Percentiles rank a stretch among this genome's conserved stretches.
Evolutionary conservation across 2,329 filamentous ascomycete genomes (phyloP).

Genomic region (Hymenoscyphus occultus): DNA sequence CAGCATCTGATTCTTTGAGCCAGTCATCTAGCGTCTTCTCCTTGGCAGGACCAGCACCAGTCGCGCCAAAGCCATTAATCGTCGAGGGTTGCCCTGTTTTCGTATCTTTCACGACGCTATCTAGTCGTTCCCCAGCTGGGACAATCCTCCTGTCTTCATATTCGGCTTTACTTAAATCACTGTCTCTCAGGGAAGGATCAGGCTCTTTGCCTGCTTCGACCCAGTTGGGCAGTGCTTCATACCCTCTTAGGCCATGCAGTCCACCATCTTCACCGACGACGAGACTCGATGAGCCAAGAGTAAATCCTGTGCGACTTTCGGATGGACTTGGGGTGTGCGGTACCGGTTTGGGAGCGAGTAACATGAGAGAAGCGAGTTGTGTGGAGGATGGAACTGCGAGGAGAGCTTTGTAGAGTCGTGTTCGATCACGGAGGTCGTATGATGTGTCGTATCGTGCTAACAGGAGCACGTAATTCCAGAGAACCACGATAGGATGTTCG

Average conservation of each 20-base stretch:
- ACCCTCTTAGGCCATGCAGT: conserved; percentile 72
- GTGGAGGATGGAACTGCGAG: conserved; percentile 70
- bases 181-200: conserved; percentile 67
- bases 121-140: conserved; percentile 62
- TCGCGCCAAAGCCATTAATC: conserved; percentile 45
- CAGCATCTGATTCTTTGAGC: conserved; percentile 61
- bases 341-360: conserved; percentile 90
- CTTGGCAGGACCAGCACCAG: conserved; percentile 26
- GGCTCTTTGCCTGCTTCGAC: conserved; percentile 78
- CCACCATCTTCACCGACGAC: conserved; percentile 76
- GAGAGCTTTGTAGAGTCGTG: conserved; percentile 82
- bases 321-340: conserved; percentile 88
- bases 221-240: conserved; percentile 80
- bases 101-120: conserved; percentile 49
- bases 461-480: conserved; percentile 83
- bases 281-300: conserved; percentile 80
- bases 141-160: conserved; percentile 43
- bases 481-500: conserved; percentile 66
- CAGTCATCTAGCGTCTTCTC: conserved; percentile 90
- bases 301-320: conserved; percentile 72
- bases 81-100: conserved; percentile 40
- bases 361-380: conserved; percentile 84
- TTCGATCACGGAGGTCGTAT: conserved; percentile 89
- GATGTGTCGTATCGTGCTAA: conserved; percentile 91
- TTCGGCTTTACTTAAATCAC: conserved; percentile 42